These are phyloP conservation scores for Leccinum incarnatum DNA, from an alignment of 768 basidiomycete species.

Conservation along the genomic window DNA sequence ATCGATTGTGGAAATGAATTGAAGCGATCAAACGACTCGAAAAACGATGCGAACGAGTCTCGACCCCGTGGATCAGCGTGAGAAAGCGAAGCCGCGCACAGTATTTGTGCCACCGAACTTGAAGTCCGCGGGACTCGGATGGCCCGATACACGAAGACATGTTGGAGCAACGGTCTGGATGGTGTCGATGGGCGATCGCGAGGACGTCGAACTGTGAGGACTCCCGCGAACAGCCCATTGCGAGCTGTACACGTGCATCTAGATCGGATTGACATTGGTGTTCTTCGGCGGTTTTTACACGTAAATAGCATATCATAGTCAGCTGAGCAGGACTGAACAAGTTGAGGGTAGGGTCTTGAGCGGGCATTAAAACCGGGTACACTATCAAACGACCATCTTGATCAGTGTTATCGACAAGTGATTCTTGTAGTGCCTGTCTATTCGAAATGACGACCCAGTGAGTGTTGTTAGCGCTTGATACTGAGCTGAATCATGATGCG, in stretches of 20 bases:
- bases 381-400: not conserved
- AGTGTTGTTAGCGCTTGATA: not conserved
- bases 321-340: not conserved
- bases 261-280: not conserved
- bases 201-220: not conserved
- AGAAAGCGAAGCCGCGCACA: no score
- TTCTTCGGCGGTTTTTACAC: not conserved
- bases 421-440: not conserved
- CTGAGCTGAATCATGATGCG: not conserved
- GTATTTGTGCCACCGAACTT: no score
- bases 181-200: not conserved
- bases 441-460: conserved; percentile 12
- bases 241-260: not conserved
- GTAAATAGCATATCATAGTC: not conserved
- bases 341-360: not conserved
- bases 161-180: not conserved
- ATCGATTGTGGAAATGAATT: no score
- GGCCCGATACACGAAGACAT: no score
- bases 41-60: no score
- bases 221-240: no score
- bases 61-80: no score
- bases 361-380: not conserved
- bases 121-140: no score
- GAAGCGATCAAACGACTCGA: no score
- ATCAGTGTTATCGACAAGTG: conserved; percentile 5